phyloP scores from a whole-genome alignment of 1,284 basidiomycete genomes.

The Paramarasmius palmivorus region DNA sequence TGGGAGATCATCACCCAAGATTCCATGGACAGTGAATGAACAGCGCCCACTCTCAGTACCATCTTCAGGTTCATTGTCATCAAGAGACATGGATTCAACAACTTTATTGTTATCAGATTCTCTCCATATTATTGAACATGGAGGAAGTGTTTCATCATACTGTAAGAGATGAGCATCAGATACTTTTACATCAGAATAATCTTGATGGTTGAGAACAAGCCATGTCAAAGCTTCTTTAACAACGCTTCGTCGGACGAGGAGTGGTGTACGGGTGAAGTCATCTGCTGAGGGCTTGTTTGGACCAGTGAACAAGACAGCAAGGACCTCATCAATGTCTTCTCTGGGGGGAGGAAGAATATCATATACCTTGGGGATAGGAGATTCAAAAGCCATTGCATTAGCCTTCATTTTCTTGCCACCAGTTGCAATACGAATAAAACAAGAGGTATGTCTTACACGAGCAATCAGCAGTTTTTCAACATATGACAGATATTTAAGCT shows the following conservation, averaged over 20 bases:
- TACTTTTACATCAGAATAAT: slow-evolving; percentile 36
- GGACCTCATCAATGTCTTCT: slow-evolving; percentile 35
- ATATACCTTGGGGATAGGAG: slow-evolving; percentile 34
- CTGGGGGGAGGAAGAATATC: slow-evolving; percentile 29
- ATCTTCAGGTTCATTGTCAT: slow-evolving; percentile 15
- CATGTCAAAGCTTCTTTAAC: slow-evolving; percentile 34
- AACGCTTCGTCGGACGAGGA: slow-evolving; percentile 30
- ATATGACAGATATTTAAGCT: slow-evolving; percentile 31
- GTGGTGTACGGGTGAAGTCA: slow-evolving; percentile 34
- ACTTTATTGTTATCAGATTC: slow-evolving; percentile 16
- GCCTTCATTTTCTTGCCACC: no score
- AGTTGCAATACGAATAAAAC: no score
- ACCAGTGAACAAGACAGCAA: slow-evolving; percentile 37
- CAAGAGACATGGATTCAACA: slow-evolving; percentile 16
- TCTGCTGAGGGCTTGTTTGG: slow-evolving; percentile 27
- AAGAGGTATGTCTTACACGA: no score
- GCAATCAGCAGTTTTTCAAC: no score
- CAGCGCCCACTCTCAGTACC: slow-evolving; percentile 17
- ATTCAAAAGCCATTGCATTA: no score
- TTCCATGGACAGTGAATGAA: no score
- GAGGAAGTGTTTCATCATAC: slow-evolving; percentile 31
- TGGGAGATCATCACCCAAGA: no score
- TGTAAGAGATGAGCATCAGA: slow-evolving; percentile 29
- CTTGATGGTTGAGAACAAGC: slow-evolving; percentile 37
- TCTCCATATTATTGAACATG: slow-evolving; percentile 30